A percentile compares a stretch with the other conserved stretches of the same genome.
These are phyloP conservation scores for Pleoardoris graminearum DNA, from an alignment of 2,329 filamentous ascomycete genomes.

Conservation along the genomic window DNA sequence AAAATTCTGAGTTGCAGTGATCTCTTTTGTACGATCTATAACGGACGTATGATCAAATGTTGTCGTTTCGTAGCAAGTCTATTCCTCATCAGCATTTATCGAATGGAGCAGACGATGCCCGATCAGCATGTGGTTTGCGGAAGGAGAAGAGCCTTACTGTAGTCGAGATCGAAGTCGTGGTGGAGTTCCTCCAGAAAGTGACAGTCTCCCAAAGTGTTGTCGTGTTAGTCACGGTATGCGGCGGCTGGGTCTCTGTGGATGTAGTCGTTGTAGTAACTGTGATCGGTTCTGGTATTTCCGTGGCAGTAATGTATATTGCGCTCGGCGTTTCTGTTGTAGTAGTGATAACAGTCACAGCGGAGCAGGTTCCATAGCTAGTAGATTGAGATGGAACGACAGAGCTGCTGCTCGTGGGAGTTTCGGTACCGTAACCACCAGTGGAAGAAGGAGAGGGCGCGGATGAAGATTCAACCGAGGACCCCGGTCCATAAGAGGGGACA, in stretches of 20 bases:
- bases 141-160: conserved; percentile 6
- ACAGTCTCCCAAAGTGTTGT: conserved; percentile 18
- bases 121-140: no score
- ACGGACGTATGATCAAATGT: conserved; percentile 1
- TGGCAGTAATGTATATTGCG: conserved; percentile 8
- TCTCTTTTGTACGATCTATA: background rate
- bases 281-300: conserved; percentile 1
- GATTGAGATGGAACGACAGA: background rate
- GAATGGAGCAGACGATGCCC: background rate
- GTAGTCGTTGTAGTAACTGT: conserved; percentile 11
- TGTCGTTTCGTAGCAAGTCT: conserved; percentile 9
- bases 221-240: conserved; percentile 8
- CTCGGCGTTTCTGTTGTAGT: conserved; percentile 1
- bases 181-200: conserved; percentile 11
- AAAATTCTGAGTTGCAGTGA: conserved; percentile 23
- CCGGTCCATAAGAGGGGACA: background rate
- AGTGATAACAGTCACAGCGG: conserved; percentile 1
- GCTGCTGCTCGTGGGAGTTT: background rate
- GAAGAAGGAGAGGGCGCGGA: background rate
- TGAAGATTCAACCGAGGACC: background rate
- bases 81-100: background rate
- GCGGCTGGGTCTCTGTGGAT: conserved; percentile 13
- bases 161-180: conserved; percentile 7
- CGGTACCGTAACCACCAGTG: background rate
- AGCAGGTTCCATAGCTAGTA: conserved; percentile 1